Evolutionary conservation across 2,329 filamentous ascomycete genomes (phyloP).

Genomic region (Colletotrichum incanum): DNA sequence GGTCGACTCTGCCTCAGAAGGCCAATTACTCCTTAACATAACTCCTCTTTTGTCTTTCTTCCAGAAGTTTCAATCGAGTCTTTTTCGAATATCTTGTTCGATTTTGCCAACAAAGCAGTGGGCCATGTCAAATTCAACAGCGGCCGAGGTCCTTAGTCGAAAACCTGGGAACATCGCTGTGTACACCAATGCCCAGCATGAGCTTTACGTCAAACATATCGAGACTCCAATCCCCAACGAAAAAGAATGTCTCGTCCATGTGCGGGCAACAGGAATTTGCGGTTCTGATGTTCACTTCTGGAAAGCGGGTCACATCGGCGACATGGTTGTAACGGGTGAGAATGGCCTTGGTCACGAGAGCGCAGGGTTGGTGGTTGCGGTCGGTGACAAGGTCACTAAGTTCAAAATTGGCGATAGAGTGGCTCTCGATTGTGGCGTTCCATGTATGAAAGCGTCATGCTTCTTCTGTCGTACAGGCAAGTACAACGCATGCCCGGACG

Average conservation of each 20-base stretch:
- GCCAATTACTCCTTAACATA: not conserved
- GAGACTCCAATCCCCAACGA: conserved; percentile 54
- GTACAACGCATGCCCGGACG: conserved; percentile 59
- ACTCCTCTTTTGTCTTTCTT: not conserved
- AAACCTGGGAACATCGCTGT: conserved; percentile 73
- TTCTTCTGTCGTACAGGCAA: conserved; percentile 53
- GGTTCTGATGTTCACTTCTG: conserved; percentile 62
- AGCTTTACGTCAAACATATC: conserved; percentile 75
- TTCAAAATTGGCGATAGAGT: conserved; percentile 30
- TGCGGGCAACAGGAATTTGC: conserved; percentile 80
- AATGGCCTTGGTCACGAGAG: conserved; percentile 39
- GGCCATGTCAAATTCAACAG: conserved; percentile 13
- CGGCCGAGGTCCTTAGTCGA: conserved; percentile 23
- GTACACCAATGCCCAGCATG: conserved; percentile 78
- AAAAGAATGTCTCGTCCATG: conserved; percentile 66
- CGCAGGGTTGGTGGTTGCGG: conserved; percentile 30
- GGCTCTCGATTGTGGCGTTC: conserved; percentile 48
- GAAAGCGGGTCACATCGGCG: conserved; percentile 54
- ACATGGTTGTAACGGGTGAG: conserved; percentile 49
- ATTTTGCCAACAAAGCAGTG: not conserved
- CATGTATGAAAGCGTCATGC: conserved; percentile 53
- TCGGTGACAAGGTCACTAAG: conserved; percentile 16
- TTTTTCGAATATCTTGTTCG: not conserved
- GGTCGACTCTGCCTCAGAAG: not conserved
- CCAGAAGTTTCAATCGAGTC: not conserved